These are phyloP conservation scores for Darksidea phi DNA, from an alignment of 495 filamentous ascomycete species.

Conservation along the genomic window DNA sequence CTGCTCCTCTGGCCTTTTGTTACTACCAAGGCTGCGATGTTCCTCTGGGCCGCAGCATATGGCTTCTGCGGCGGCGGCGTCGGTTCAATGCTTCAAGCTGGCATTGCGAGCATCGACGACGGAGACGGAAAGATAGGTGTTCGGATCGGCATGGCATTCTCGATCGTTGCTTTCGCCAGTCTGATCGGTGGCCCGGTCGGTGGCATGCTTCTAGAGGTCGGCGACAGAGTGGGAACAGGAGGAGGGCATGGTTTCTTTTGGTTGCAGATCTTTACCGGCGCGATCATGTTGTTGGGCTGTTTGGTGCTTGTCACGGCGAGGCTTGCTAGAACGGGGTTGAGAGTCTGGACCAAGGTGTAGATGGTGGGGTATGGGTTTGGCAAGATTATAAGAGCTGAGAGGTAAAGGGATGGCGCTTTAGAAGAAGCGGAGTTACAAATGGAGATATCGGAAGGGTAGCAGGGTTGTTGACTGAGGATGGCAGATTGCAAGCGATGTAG, in stretches of 20 bases:
- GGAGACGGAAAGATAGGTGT: conserved; percentile 68
- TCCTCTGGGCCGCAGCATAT: conserved; percentile 63
- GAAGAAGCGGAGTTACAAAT: no score
- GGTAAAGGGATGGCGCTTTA: no score
- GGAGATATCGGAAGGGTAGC: no score
- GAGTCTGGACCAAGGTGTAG: no score
- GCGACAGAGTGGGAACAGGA: background rate
- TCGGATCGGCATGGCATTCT: conserved; percentile 77
- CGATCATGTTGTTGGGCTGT: conserved; percentile 1
- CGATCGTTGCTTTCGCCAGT: conserved; percentile 68
- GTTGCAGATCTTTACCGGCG: conserved; percentile 12
- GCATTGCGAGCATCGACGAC: conserved; percentile 59
- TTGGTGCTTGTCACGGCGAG: no score
- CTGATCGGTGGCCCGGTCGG: conserved; percentile 74
- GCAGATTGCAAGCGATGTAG: no score
- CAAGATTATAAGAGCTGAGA: no score
- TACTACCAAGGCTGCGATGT: conserved; percentile 34
- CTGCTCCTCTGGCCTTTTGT: conserved; percentile 44
- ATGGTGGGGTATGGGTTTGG: no score
- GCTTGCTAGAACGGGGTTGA: no score
- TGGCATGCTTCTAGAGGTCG: conserved; percentile 54
- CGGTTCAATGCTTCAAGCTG: conserved; percentile 63
- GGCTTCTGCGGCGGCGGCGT: conserved; percentile 65
- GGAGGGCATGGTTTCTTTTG: conserved; percentile 3
- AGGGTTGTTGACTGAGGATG: no score